A percentile compares a stretch with the other conserved stretches of the same genome.
Evolutionary conservation across 2,329 filamentous ascomycete genomes (phyloP).

Genomic region (Aureobasidium sp.): DNA sequence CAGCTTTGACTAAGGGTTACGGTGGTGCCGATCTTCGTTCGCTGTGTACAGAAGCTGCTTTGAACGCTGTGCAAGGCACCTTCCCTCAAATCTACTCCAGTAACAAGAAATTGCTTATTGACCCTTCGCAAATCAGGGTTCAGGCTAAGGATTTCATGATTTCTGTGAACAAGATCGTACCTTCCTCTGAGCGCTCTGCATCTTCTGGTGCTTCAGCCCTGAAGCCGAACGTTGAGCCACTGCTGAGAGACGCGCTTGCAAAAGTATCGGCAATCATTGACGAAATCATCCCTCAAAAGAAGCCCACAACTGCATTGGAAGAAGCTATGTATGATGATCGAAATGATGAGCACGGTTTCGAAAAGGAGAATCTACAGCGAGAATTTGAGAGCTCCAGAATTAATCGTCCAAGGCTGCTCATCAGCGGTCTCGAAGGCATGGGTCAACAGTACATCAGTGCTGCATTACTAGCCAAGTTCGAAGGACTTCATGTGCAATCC

Average conservation of each 20-base stretch:
- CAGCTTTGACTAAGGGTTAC: conserved; percentile 88
- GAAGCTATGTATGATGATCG: conserved; percentile 90
- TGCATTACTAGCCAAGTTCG: conserved; percentile 82
- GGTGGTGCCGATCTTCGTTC: conserved; percentile 92
- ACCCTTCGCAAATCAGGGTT: conserved; percentile 75
- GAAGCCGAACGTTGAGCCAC: conserved; percentile 70
- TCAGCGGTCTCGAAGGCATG: conserved; percentile 81
- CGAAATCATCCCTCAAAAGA: conserved; percentile 72
- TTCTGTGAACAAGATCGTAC: conserved; percentile 91
- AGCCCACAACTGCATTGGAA: conserved; percentile 81
- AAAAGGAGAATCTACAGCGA: conserved; percentile 66
- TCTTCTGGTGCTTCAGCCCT: conserved; percentile 77
- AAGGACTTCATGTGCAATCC: conserved; percentile 88
- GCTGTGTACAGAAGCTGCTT: conserved; percentile 87
- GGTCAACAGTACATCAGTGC: conserved; percentile 84
- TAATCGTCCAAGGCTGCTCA: conserved; percentile 79
- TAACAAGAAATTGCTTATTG: conserved; percentile 80
- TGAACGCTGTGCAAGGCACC: conserved; percentile 91
- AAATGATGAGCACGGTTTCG: conserved; percentile 76
- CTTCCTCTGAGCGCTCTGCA: conserved; percentile 85
- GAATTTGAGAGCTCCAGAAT: conserved; percentile 77
- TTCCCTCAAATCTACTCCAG: conserved; percentile 96
- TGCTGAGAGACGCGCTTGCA: conserved; percentile 66
- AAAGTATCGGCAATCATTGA: conserved; percentile 61
- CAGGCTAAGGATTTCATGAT: conserved; percentile 95